Evolutionary conservation across 176 grass and related monocot genomes (phyloP), one percentile per base, ranked within the genome.

Genomic region (Aegilops tauschii): DNA sequence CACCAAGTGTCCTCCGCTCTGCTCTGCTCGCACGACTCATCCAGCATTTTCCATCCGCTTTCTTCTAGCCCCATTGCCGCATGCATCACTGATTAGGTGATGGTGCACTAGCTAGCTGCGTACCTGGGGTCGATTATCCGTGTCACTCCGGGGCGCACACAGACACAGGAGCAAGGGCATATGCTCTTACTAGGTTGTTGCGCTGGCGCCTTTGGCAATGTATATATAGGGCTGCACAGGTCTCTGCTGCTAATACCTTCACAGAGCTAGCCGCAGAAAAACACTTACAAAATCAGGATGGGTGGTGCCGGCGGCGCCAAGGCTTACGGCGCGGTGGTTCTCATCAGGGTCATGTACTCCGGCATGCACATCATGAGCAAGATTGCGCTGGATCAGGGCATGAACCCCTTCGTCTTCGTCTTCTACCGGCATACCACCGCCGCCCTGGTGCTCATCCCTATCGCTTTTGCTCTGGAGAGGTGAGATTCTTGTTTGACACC

Each of bases 351-450:
- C 39, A 79, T 95, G 89, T 98, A 95, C 87, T 71, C 95, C 8
- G 87, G 89, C 71, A 88, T 91, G 90, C 91, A 95, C 27, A 72
- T 95, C 14, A 29, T 95, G 52, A 79, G 85, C 54, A 95, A 95
- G 88, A 77, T 71, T 11, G 91, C 91, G 52, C 59, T 97, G 77
- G 75, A 93, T 63, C 58, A 84, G 12, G 95, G 91, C 89, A 82
- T 92, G 90, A 97, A 87, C 87, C 79, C 92, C 2, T 79, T 79
- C 39, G 91, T 97, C 17, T 93, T 93, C 73, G 45, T 95, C 11
- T 95, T 97, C 89, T 97, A 95, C 27, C 88, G 95, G n/a, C 92
- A 95, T 49, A 79, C 82, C 12, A 58, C 86, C 4, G 95, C 82
- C 1, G 88, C 95, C 44, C 75, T 97, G 20, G 79, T 92, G 4